phyloP scores from a whole-genome alignment of 2,329 filamentous ascomycete genomes.

The Penicillium sp. region DNA sequence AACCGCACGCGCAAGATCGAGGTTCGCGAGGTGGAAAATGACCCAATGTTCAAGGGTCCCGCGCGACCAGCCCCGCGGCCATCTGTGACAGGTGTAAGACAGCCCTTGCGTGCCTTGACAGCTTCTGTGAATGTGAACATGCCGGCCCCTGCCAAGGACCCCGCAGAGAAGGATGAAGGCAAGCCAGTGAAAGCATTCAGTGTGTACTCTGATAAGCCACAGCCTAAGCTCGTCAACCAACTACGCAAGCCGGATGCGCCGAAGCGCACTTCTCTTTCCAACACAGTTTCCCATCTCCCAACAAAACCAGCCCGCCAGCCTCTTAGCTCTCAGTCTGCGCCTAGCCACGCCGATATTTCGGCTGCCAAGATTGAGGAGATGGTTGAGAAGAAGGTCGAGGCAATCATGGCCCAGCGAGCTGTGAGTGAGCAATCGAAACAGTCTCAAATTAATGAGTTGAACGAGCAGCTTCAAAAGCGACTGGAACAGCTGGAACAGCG shows the following conservation, averaged over 20 bases:
- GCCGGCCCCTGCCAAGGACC: slow-evolving; percentile 55
- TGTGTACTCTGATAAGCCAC: slow-evolving; percentile 75
- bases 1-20: slow-evolving; percentile 96
- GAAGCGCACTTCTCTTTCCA: slow-evolving; percentile 47
- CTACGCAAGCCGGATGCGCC: slow-evolving; percentile 44
- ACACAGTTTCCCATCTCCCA: slow-evolving; percentile 42
- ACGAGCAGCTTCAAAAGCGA: slow-evolving; percentile 75
- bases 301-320: slow-evolving; percentile 51
- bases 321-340: slow-evolving; percentile 29
- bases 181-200: slow-evolving; percentile 83
- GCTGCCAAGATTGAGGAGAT: slow-evolving; percentile 82
- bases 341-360: slow-evolving; percentile 57
- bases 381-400: slow-evolving; percentile 87
- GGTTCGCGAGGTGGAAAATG: slow-evolving; percentile 92
- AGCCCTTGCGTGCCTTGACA: slow-evolving; percentile 76
- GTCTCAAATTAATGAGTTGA: slow-evolving; percentile 57
- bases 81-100: slow-evolving; percentile 57
- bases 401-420: slow-evolving; percentile 78
- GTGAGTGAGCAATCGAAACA: slow-evolving; percentile 56
- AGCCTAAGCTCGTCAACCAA: slow-evolving; percentile 46
- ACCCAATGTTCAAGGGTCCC: slow-evolving; percentile 80
- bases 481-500: slow-evolving; percentile 82
- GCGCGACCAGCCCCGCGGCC: slow-evolving; percentile 55
- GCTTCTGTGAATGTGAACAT: slow-evolving; percentile 74
- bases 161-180: slow-evolving; percentile 56